Evolutionary conservation across 2,329 filamentous ascomycete genomes (phyloP), one percentile per base, ranked within the genome.

Genomic region (Cercospora zeae-maydis): DNA sequence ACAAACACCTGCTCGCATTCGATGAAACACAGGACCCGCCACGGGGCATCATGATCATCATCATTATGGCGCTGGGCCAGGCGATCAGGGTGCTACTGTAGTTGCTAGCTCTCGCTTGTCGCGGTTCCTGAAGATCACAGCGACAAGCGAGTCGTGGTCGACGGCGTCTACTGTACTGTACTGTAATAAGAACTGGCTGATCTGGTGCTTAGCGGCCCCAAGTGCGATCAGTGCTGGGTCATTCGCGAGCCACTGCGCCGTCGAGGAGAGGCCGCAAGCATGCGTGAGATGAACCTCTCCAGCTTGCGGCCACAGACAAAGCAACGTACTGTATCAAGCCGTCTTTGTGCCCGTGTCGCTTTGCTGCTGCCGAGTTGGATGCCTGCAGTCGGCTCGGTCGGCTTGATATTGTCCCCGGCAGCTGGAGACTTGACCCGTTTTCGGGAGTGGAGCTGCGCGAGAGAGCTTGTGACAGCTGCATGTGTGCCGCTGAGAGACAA

Each of bases 401-500:
- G 39, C 39, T 45, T 45, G 14, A 24, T 21, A 45, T 45, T 45
- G 39, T 45, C 39, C 39, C 39, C 19, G 19, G 39, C 39, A 42
- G 39, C 39, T 42, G 39, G 39, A n/a, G 39, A 42, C 39, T 42
- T 42, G 39, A 21, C 39, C 39, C 39, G 39, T 16, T 19, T 42
- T 21, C 39, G 39, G 39, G 39, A 42, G 39, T 19, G 16, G 16
- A 16, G 19, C 39, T 42, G 39, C 39, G 39, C 39, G 39, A 33
- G 39, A 33, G 30, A 52, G 47, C 47, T 52, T 52, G 47, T 52
- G 47, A 31, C 47, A 52, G 47, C 47, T 52, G 47, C 47, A 52
- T 30, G 24, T 52, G 47, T 24, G 14, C 30, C 24, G 47, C 47
- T 30, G 39, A 45, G n/a, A 24, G 10, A 45, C 39, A 10, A 45